These are phyloP conservation scores for Cardamine chenopodiifolia DNA, from an alignment of 345 rosid species.

Conservation along the genomic window DNA sequence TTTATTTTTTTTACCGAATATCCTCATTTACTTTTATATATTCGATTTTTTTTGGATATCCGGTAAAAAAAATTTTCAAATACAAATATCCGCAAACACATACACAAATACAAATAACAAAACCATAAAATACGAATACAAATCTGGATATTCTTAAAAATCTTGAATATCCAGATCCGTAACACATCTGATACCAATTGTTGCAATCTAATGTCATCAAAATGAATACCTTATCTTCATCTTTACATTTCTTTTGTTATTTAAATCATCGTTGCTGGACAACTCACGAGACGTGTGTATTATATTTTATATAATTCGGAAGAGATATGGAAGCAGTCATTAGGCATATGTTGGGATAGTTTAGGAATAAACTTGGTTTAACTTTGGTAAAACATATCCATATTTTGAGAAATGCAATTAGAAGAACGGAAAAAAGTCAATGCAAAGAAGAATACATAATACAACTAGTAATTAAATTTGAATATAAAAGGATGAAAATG, in stretches of 20 bases:
- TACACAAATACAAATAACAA: too few species aligned
- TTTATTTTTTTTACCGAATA: too few species aligned
- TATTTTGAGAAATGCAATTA: neutral
- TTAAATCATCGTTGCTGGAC: constrained; percentile 9
- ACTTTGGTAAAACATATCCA: neutral
- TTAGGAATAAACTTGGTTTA: neutral
- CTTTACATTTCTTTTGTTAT: neutral
- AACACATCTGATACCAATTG: too few species aligned
- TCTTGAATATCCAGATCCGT: too few species aligned
- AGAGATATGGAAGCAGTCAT: neutral
- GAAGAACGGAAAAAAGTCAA: constrained; percentile 11
- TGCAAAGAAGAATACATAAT: too few species aligned
- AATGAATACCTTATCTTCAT: constrained; percentile 33
- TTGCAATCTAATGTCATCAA: constrained; percentile 33
- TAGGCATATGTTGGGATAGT: neutral
- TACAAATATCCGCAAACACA: too few species aligned
- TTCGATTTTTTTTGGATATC: too few species aligned
- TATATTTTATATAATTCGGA: neutral
- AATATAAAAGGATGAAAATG: neutral
- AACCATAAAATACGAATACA: too few species aligned
- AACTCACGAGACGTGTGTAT: constrained; percentile 24
- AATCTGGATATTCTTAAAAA: too few species aligned
- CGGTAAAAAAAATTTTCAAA: too few species aligned
- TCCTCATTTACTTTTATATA: too few species aligned
- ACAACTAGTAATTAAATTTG: neutral